Evolutionary conservation across 1,284 basidiomycete species (phyloP).

Genomic region (Rhodotorula mucilaginosa): DNA sequence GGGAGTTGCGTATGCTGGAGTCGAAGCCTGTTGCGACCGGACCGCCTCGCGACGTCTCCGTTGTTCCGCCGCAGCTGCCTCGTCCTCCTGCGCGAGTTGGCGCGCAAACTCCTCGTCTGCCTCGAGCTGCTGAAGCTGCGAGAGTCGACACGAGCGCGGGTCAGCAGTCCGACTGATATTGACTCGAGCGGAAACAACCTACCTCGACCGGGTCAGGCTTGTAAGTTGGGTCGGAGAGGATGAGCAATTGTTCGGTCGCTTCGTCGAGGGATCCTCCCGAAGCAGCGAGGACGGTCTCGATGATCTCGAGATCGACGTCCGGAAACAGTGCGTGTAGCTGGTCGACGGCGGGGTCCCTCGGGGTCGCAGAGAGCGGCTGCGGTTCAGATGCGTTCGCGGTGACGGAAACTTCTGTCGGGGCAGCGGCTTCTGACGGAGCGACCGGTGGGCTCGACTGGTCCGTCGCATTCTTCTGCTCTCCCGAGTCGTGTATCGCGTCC

Average conservation of each 20-base stretch:
- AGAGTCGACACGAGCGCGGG: not conserved
- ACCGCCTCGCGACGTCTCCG: not conserved
- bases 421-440: not conserved
- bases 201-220: slow-evolving; percentile 19
- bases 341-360: slow-evolving; percentile 11
- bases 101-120: slow-evolving; percentile 30
- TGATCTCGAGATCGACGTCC: slow-evolving; percentile 13
- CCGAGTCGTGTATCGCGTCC: too few relatives aligned
- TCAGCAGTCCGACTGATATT: too few relatives aligned
- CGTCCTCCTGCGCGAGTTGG: slow-evolving; percentile 30
- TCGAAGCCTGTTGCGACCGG: not conserved
- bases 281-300: slow-evolving; percentile 30
- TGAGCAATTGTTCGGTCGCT: slow-evolving; percentile 26
- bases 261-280: slow-evolving; percentile 17
- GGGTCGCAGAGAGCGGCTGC: not conserved
- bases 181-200: not conserved
- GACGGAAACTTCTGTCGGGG: not conserved
- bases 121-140: slow-evolving; percentile 24
- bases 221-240: slow-evolving; percentile 29
- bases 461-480: not conserved
- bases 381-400: not conserved
- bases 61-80: slow-evolving; percentile 6
- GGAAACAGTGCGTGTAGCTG: slow-evolving; percentile 33
- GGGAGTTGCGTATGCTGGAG: not conserved
- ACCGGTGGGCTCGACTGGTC: not conserved